Evolutionary conservation across 129 eudicot species (phyloP).

Genomic region (Pittosporum tobira): DNA sequence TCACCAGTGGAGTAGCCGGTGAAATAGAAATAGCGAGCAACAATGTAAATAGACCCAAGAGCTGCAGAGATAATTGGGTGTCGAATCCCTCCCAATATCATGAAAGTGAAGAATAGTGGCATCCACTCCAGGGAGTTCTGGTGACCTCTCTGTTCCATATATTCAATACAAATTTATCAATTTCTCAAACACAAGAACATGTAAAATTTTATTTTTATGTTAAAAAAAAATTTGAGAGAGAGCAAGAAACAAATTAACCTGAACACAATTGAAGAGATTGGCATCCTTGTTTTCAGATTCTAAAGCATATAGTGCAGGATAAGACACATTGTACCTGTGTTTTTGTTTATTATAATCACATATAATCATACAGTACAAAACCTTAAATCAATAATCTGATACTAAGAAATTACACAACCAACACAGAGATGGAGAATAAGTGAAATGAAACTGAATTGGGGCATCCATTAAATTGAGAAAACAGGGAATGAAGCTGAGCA

Average conservation of each 20-base stretch:
- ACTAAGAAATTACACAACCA: not conserved
- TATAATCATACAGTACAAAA: not conserved
- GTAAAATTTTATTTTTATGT: no score
- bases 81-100: slow-evolving; percentile 63
- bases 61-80: slow-evolving; percentile 49
- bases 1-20: slow-evolving; percentile 73
- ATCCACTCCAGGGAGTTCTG: slow-evolving; percentile 76
- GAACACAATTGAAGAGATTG: slow-evolving; percentile 81
- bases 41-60: slow-evolving; percentile 37
- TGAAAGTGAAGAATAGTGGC: slow-evolving; percentile 54
- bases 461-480: not conserved
- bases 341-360: slow-evolving; percentile 3
- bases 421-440: no score
- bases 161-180: not conserved
- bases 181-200: not conserved
- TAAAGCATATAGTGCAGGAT: slow-evolving; percentile 68
- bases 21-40: slow-evolving; percentile 67
- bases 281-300: slow-evolving; percentile 91
- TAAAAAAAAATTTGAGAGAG: no score
- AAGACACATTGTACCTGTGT: slow-evolving; percentile 61
- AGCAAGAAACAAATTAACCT: slow-evolving; percentile 30
- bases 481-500: not conserved
- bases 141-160: slow-evolving; percentile 95
- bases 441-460: no score
- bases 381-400: not conserved